These are phyloP conservation scores for Plasmodium gaboni DNA, from an alignment of 169 alveolate species.

Conservation along the genomic window DNA sequence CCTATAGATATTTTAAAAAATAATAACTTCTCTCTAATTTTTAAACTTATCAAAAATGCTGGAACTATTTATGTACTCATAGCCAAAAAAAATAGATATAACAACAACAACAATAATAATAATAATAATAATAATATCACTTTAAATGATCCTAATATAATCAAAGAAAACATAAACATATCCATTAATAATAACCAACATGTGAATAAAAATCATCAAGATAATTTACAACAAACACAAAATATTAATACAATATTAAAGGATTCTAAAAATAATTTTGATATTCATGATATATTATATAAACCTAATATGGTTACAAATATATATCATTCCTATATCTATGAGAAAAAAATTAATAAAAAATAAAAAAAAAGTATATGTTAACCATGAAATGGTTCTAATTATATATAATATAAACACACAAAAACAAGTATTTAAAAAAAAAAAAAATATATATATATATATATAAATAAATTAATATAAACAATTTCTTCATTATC, in stretches of 20 bases:
- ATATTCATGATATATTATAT: constrained; percentile 28
- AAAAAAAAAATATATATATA: not conserved
- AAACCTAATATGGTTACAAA: not conserved
- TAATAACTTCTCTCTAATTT: constrained; percentile 41
- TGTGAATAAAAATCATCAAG: too few species aligned
- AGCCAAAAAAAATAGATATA: constrained; percentile 45
- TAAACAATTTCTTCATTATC: not conserved
- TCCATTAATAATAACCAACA: too few species aligned
- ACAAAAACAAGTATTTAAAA: not conserved
- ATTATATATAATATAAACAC: not conserved
- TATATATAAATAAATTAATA: not conserved
- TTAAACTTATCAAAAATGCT: constrained; percentile 69
- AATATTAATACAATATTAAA: constrained; percentile 1
- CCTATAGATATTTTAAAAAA: constrained; percentile 78
- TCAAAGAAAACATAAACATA: not conserved
- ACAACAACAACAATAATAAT: not conserved
- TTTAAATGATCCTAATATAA: not conserved
- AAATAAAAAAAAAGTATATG: not conserved
- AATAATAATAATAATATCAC: not conserved
- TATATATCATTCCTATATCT: too few species aligned
- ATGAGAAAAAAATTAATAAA: not conserved
- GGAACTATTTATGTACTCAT: constrained; percentile 68
- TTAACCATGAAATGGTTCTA: too few species aligned
- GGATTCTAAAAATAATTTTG: not conserved
- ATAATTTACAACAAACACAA: not conserved